Conservation (phyloP, 2,329 filamentous ascomycete species). For the Hypomyces perniciosus region DNA sequence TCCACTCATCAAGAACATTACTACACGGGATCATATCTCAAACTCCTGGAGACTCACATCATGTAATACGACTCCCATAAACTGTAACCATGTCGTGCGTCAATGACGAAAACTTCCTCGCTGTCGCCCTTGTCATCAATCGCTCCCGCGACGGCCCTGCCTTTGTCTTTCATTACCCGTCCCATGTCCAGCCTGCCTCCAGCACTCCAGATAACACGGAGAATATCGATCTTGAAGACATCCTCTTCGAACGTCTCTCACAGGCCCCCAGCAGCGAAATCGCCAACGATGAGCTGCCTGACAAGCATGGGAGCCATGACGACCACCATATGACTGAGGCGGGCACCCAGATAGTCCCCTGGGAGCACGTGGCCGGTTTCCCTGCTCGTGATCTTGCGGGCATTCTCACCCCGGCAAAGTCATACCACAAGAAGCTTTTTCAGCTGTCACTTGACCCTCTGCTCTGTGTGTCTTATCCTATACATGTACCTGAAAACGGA, state of each 20-base stretch:
- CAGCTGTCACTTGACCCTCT: constrained; percentile 76
- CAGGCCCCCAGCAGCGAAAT: constrained; percentile 29
- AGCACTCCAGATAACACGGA: constrained; percentile 30
- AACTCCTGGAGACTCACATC: neutral
- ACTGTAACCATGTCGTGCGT: constrained; percentile 42
- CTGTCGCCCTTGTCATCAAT: constrained; percentile 67
- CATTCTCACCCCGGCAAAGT: constrained; percentile 66
- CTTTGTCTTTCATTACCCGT: constrained; percentile 85
- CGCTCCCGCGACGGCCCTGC: constrained; percentile 72
- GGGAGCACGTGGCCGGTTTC: constrained; percentile 70
- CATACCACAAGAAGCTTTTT: constrained; percentile 76
- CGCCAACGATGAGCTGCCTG: constrained; percentile 30
- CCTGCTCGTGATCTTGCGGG: constrained; percentile 73
- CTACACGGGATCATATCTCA: no score
- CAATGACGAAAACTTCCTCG: constrained; percentile 54
- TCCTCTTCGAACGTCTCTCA: constrained; percentile 41
- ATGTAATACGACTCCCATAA: constrained; percentile 16
- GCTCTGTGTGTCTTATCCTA: constrained; percentile 74
- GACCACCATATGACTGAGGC: constrained; percentile 51
- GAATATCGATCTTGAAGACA: constrained; percentile 43
- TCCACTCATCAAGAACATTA: no score
- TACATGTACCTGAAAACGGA: constrained; percentile 74
- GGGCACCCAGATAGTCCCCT: constrained; percentile 55
- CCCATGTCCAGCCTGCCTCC: constrained; percentile 39
- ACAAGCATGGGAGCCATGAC: constrained; percentile 46